These are phyloP conservation scores for Myrica gale DNA, from an alignment of 306 rosid species.

Conservation along the genomic window DNA sequence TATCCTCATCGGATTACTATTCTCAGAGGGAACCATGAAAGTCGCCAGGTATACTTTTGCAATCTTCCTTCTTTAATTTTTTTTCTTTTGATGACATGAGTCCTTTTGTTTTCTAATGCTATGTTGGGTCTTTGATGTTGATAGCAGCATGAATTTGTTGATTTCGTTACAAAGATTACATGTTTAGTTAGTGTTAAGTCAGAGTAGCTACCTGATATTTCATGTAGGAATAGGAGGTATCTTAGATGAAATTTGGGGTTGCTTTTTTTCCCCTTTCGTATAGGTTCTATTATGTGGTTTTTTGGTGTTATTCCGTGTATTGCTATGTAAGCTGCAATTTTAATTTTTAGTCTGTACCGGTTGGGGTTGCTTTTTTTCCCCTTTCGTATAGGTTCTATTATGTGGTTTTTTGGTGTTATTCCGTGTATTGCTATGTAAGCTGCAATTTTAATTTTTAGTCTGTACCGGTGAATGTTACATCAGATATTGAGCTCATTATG, in stretches of 20 bases:
- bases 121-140: neutral
- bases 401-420: neutral
- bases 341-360: neutral
- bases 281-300: neutral
- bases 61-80: conserved; percentile 15
- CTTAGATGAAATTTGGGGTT: neutral
- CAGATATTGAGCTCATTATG: conserved; percentile 33
- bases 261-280: neutral
- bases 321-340: conserved; percentile 15
- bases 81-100: conserved; percentile 13
- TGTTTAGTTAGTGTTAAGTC: neutral
- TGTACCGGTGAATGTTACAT: conserved; percentile 20
- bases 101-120: neutral
- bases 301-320: neutral
- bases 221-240: no score
- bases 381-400: neutral
- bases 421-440: conserved; percentile 4
- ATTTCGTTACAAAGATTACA: neutral
- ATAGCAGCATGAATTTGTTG: neutral
- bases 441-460: conserved; percentile 3
- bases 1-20: conserved; percentile 94
- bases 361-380: neutral
- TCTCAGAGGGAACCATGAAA: conserved; percentile 99
- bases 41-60: conserved; percentile 78
- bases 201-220: neutral